Conservation (phyloP, 1,284 basidiomycete genomes). For the Microstroma glucosiphilum region DNA sequence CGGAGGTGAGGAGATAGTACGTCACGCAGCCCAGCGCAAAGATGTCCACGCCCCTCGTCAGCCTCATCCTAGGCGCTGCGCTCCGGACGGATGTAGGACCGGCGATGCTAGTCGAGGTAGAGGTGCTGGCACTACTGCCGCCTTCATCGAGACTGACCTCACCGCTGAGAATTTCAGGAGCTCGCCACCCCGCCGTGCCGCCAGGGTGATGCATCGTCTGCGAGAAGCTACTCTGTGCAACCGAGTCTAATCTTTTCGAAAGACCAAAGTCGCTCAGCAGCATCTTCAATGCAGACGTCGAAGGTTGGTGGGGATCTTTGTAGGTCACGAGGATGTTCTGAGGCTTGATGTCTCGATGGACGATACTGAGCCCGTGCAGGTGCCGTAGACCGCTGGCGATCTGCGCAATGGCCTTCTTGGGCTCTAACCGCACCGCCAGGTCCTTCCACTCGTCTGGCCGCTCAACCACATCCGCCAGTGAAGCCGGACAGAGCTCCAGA, state of each 20-base stretch:
- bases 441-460: constrained; percentile 37
- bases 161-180: constrained; percentile 46
- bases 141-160: constrained; percentile 37
- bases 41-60: constrained; percentile 47
- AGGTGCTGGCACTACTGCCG: constrained; percentile 16
- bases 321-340: constrained; percentile 82
- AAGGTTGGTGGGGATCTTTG: constrained; percentile 15
- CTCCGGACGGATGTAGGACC: constrained; percentile 24
- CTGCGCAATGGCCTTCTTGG: constrained; percentile 79
- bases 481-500: constrained; percentile 89
- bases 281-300: constrained; percentile 40
- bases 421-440: constrained; percentile 53
- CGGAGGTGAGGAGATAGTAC: constrained; percentile 46
- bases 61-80: constrained; percentile 25
- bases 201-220: constrained; percentile 48
- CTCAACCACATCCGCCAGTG: constrained; percentile 86
- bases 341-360: constrained; percentile 97
- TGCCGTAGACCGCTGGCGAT: constrained; percentile 82
- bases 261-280: constrained; percentile 49
- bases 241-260: constrained; percentile 44
- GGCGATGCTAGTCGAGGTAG: not conserved
- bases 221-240: constrained; percentile 45
- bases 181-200: constrained; percentile 48
- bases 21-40: constrained; percentile 48
- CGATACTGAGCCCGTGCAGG: constrained; percentile 87